Percentiles rank a stretch among this genome's conserved stretches.
These are phyloP conservation scores for Lupinus albus DNA, from an alignment of 306 rosid species.

Conservation along the genomic window DNA sequence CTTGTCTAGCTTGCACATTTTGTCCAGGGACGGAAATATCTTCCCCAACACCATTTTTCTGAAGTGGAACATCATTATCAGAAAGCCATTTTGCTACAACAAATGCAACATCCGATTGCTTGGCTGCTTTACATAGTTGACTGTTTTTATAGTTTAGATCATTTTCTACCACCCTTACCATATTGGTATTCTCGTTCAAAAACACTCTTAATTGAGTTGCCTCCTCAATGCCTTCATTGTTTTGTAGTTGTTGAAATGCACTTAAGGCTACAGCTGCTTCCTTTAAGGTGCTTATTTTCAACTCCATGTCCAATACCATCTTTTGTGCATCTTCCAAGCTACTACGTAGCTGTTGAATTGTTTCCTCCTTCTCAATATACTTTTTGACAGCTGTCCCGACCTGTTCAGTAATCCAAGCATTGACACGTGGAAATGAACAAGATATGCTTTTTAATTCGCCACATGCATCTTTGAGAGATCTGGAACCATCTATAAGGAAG, in stretches of 20 bases:
- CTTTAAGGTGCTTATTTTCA: constrained; percentile 73
- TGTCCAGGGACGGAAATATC: constrained; percentile 41
- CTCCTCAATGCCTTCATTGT: constrained; percentile 46
- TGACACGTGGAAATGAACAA: constrained; percentile 69
- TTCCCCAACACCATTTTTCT: constrained; percentile 34
- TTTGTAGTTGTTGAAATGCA: constrained; percentile 57
- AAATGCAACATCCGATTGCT: constrained; percentile 58
- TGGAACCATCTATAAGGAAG: constrained; percentile 88
- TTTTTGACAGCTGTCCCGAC: constrained; percentile 71
- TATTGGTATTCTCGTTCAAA: constrained; percentile 55
- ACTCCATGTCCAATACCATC: constrained; percentile 69
- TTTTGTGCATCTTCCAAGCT: constrained; percentile 82
- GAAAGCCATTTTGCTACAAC: constrained; percentile 62
- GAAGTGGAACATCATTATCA: constrained; percentile 47
- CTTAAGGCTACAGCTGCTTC: constrained; percentile 73
- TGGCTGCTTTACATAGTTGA: constrained; percentile 55
- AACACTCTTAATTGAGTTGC: constrained; percentile 45
- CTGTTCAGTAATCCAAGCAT: constrained; percentile 63
- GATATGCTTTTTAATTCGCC: constrained; percentile 72
- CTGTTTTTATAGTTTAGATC: constrained; percentile 49
- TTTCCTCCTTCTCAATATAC: constrained; percentile 83
- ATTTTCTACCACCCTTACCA: constrained; percentile 49
- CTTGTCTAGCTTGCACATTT: constrained; percentile 41
- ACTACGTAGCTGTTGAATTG: constrained; percentile 63
- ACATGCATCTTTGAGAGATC: constrained; percentile 80